Evolutionary conservation across 441 rosid genomes (phyloP).

Genomic region (Brassica balearica): DNA sequence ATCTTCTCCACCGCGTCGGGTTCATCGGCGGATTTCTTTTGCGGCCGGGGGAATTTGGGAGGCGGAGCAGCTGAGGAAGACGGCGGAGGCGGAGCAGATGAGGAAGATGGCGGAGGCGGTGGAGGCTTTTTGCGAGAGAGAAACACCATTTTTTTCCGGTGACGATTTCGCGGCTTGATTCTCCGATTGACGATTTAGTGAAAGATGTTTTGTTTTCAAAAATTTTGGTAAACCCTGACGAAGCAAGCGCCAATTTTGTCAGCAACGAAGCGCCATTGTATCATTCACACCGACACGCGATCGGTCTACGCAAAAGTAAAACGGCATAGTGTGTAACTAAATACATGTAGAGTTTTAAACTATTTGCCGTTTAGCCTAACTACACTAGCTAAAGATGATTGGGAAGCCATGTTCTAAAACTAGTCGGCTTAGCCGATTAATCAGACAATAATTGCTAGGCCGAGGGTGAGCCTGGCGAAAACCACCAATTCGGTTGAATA

Average conservation of each 20-base stretch:
- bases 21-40: conserved; percentile 22
- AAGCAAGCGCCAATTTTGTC: conserved; percentile 35
- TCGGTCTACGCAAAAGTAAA: conserved; percentile 5
- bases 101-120: conserved; percentile 48
- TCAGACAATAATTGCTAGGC: no score
- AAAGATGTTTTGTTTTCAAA: conserved; percentile 21
- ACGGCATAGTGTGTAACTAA: conserved; percentile 14
- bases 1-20: conserved; percentile 54
- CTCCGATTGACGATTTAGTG: conserved; percentile 17
- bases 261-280: conserved; percentile 15
- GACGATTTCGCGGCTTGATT: conserved; percentile 13
- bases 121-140: conserved; percentile 65
- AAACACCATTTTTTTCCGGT: conserved; percentile 53
- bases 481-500: no score
- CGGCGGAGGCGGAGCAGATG: conserved; percentile 46
- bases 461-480: no score
- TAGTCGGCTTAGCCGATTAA: no score
- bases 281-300: conserved; percentile 13
- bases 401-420: no score
- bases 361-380: neutral
- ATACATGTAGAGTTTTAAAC: neutral
- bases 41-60: conserved; percentile 51
- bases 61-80: conserved; percentile 45
- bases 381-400: neutral
- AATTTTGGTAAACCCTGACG: conserved; percentile 26